These are phyloP conservation scores for Cyclocybe aegerita DNA, from an alignment of 768 basidiomycete genomes.

Conservation along the genomic window DNA sequence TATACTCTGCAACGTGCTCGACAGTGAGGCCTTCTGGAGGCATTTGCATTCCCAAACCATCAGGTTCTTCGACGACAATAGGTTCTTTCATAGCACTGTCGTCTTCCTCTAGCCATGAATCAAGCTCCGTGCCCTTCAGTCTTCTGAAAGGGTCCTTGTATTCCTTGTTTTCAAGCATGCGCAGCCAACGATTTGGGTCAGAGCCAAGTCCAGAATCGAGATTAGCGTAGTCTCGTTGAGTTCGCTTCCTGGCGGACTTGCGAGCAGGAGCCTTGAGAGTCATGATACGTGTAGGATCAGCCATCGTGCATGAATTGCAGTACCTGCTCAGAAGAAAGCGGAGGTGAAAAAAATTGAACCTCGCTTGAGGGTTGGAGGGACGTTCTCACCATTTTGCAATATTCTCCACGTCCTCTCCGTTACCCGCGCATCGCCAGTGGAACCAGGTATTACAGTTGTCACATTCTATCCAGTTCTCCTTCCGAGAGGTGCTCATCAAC, in stretches of 20 bases:
- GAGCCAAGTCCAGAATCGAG: constrained; percentile 59
- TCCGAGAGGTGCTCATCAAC: constrained; percentile 38
- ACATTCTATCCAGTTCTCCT: constrained; percentile 82
- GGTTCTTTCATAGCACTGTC: constrained; percentile 79
- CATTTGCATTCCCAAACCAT: constrained; percentile 91
- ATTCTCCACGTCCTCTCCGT: constrained; percentile 58
- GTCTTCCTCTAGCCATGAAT: constrained; percentile 75
- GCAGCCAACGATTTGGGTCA: constrained; percentile 66
- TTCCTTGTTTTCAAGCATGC: constrained; percentile 65
- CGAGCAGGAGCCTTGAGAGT: constrained; percentile 78
- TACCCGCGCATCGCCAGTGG: constrained; percentile 79
- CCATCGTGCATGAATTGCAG: constrained; percentile 61
- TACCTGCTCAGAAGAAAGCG: constrained; percentile 46
- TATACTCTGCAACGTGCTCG: constrained; percentile 72
- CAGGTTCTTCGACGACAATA: constrained; percentile 73
- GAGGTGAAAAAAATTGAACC: constrained; percentile 3
- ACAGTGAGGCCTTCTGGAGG: constrained; percentile 72
- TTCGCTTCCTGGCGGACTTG: constrained; percentile 77
- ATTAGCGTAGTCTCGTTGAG: constrained; percentile 77
- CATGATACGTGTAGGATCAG: constrained; percentile 60
- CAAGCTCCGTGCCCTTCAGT: constrained; percentile 67
- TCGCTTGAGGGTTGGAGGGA: background rate
- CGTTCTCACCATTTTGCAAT: constrained; percentile 77
- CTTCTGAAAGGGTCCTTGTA: constrained; percentile 65
- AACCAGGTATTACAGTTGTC: constrained; percentile 83